Evolutionary conservation across 257 asterid genomes (phyloP), one percentile per base, ranked within the genome.

Genomic region (Scutellaria barbata): DNA sequence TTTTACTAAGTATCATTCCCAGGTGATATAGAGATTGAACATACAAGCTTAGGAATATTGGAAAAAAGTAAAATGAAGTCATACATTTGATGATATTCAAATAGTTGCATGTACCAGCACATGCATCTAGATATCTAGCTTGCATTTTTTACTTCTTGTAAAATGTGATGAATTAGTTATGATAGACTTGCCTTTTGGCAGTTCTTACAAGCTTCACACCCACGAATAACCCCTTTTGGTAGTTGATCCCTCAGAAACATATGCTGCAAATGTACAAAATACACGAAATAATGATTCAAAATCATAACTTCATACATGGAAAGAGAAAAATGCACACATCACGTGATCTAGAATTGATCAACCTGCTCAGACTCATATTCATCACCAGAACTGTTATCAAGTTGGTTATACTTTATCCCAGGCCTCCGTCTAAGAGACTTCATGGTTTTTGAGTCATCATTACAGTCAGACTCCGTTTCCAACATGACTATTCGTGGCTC

Each of bases 141-240:
- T 45, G 72, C 37, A 17, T 20, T 74, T 59, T 5, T 40, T 47
- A 55, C 53, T 39, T 17, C 71, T 73, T 30, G 40, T 14, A 18
- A 20, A 10, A 17, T 14, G 62, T 56, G 67, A 17, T 8, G 9
- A 11, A 42, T 37, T 4, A 41, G 22, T 41, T 41, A 18, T 42
- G 63, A 47, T 48, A 61, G 35, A 83, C 85, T 79, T 69, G 83
- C 99, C 96, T 84, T 91, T 78, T 89, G 97, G 84, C 98, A 91
- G 84, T 75, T 84, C 77, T 63, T 81, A 83, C 97, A 91, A 51
- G 76, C 79, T 81, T 87, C 87, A 78, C 98, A 90, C 62, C 98
- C 98, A 72, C 96, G 96, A 76, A 84, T 72, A 66, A 87, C 90
- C 75, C 97, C 97, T 85, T 86, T 89, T 0, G 96, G 91, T 56